Base-by-base conservation (phyloP, 176 grass and related monocot species). In the Areca catechu region DNA sequence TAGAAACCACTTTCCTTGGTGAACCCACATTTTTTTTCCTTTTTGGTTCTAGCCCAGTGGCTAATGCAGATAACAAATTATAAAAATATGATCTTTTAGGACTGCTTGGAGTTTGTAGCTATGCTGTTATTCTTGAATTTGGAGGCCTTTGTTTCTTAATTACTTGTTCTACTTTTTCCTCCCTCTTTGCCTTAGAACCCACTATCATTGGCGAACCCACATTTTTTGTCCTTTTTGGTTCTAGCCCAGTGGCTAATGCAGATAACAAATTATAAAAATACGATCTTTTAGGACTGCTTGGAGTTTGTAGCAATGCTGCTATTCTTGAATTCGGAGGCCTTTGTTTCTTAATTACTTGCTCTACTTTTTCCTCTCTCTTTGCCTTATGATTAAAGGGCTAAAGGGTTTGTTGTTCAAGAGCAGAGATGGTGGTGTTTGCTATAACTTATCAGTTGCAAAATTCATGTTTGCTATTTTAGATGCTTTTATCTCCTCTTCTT, bases 251-350 rank as follows among this genome's bases (percentile, higher is more conserved):
- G n/a, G n/a, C n/a, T n/a, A n/a, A n/a, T n/a, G n/a, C n/a, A n/a
- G n/a, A n/a, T n/a, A n/a, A n/a, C n/a, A n/a, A n/a, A n/a, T 30
- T 30, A 5, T 30, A 53, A 75, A 56, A 56, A 51, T 57, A 56
- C 22, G 34, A 66, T 66, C 22, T 56, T 65, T 57, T 4, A 18
- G 60, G 54, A 23, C 72, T 75, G 24, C 20, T 67, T 75, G 19
- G 43, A 54, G 58, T 29, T 30, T 30, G 21, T 28, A 58, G 54
- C 15, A n/a, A 50, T 66, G 4, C 18, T 58, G 61, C 22, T 15
- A 53, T 27, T 65, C 24, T 15, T 30, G 4, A 57, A 20, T 49
- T 24, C 22, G 20, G 61, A 65, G 51, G 71, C 50, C n/a, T 57
- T 65, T 14, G 22, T 58, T 20, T 4, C 14, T 20, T 9, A 51